Base-by-base conservation (phyloP, 208 protist species). In the Trypanosoma lewisi region DNA sequence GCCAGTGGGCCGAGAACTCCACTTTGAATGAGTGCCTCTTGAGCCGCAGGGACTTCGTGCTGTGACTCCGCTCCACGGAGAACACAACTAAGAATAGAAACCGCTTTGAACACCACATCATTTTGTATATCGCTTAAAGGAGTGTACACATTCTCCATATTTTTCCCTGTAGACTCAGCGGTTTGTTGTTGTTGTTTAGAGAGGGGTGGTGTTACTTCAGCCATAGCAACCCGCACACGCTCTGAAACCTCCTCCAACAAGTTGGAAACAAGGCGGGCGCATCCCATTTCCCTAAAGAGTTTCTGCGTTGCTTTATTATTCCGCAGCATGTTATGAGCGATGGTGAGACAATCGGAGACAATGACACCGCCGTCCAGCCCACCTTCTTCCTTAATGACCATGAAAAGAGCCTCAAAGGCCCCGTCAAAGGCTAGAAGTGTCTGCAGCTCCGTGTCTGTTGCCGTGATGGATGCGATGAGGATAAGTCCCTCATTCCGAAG, bases 301-400 rank as follows among this genome's bases (percentile, higher is more conserved):
- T 93, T 96, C 59, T 88, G 84, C 23, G 86, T 89, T n/a, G 76
- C 70, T 54, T 83, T 85, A 65, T 96, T 96, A 17, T 78, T 70
- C 5, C 86, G 82, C 44, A 96, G 70, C 60, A 96, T 74, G 64
- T 96, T 93, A 59, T 85, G 83, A 9, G 82, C 72, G n/a, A 86
- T 90, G 12, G 83, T 87, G 0, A 96, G 75, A 55, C 80, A 87
- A 30, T 96, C 86, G 28, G 71, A 62, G 44, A 89, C 89, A 50
- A 92, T 79, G 17, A 67, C 50, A 12, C 84, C 84, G 34, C 71
- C 77, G 16, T 82, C 65, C 4, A 85, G 54, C 23, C 83, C 86
- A 41, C 77, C 74, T 28, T 81, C 75, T 33, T 75, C 67, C 28
- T 84, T 74, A 2, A 91, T 63, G 21, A 90, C 49, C 7, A 67